Evolutionary conservation across 2,329 filamentous ascomycete genomes (phyloP), one percentile per base, ranked within the genome.

Genomic region (Sporothrix euskadiensis): DNA sequence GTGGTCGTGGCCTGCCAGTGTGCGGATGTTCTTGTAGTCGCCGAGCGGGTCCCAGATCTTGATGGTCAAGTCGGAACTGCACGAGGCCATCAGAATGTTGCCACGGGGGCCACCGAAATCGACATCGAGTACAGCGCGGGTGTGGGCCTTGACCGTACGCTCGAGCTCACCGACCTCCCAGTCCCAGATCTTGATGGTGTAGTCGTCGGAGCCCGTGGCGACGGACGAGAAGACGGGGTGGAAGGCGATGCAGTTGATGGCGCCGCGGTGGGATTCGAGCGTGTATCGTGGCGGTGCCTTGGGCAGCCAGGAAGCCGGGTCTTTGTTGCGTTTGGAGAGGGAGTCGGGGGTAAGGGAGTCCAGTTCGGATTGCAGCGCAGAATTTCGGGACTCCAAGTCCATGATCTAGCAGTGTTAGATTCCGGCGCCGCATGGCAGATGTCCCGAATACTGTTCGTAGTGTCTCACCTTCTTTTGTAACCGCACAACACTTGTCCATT

Each of bases 101-200:
- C 93, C 92, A 79, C 92, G 87, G 1, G 94, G 94, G 0, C 94
- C 94, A 52, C 95, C 94, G 82, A 92, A 98, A 79, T 98, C 94
- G 49, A 97, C 89, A 80, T 97, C 94, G 39, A 96, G 83, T 0
- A 98, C 94, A 3, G 93, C 89, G 79, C 92, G 94, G 5, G 94
- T 98, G 79, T 98, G 95, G 1, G 94, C 94, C 80, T 98, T 98
- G 73, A 98, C 88, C 0, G 94, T 98, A 75, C 91, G 86, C 81
- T 98, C 94, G 4, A 97, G 85, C 82, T 98, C 94, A 66, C 95
- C 95, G 32, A 97, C 83, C 79, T 98, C 94, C 92, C 94, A 98
- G 79, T 98, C 94, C 94, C 94, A 98, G 72, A 98, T 94, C 79
- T 98, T 98, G 81, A 98, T 97, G 8, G 92, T 97, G 72, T 89